Conservation (phyloP, 2,329 filamentous ascomycete genomes). For the Neospermospora avenae region DNA sequence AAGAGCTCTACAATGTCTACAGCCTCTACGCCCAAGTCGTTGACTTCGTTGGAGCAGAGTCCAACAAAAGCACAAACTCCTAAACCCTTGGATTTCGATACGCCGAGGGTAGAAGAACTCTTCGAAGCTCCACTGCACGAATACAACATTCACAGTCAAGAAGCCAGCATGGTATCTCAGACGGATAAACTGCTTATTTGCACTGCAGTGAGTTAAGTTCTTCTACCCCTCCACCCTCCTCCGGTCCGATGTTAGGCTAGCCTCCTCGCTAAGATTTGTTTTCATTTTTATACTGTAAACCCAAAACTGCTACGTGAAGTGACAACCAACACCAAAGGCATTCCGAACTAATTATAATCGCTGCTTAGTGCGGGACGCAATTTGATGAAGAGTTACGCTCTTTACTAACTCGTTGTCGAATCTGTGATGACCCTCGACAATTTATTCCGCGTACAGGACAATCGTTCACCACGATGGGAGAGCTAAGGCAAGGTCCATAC, state of each 20-base stretch:
- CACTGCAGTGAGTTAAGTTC: conserved; percentile 53
- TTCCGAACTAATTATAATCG: conserved; percentile 26
- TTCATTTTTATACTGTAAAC: no score
- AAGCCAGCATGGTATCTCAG: conserved; percentile 14
- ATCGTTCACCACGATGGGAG: conserved; percentile 58
- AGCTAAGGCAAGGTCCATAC: conserved; percentile 41
- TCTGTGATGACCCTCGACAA: conserved; percentile 73
- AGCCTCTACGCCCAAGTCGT: neutral
- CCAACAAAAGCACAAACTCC: neutral
- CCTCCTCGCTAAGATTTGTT: neutral
- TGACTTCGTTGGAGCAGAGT: no score
- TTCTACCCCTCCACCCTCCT: neutral
- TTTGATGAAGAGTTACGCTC: conserved; percentile 51
- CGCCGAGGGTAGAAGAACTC: conserved; percentile 6
- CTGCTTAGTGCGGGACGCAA: conserved; percentile 72
- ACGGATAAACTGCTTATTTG: conserved; percentile 52
- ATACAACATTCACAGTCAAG: conserved; percentile 20
- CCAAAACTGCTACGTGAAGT: neutral
- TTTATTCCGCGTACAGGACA: conserved; percentile 64
- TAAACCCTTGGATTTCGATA: neutral
- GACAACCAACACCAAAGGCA: neutral
- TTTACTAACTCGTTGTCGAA: conserved; percentile 56
- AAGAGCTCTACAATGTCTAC: neutral
- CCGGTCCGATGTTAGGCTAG: neutral
- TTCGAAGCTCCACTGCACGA: conserved; percentile 24